Conservation (phyloP, 805 yeast genomes). For the Tetrapisispora taiwanensis region DNA sequence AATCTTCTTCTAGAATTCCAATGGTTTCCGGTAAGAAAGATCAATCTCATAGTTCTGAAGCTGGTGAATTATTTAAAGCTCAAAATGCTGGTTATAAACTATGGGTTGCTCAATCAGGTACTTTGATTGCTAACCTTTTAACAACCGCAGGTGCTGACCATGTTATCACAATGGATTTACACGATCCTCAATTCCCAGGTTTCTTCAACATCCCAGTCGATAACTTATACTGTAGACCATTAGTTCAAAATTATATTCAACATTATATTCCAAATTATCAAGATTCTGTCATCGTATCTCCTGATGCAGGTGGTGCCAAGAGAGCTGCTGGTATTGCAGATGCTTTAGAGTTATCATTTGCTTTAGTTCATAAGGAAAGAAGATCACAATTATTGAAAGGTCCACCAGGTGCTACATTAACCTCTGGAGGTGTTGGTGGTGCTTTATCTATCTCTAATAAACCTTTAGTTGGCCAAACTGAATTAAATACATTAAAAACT, state of each 20-base stretch:
- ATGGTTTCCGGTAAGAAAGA: conserved; percentile 29
- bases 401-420: conserved; percentile 27
- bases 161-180: conserved; percentile 93
- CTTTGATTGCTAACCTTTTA: conserved; percentile 76
- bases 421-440: conserved; percentile 24
- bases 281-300: conserved; percentile 87
- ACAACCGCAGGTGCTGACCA: conserved; percentile 95
- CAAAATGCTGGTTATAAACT: conserved; percentile 67
- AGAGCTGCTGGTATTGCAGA: conserved; percentile 94
- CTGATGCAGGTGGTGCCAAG: conserved; percentile 99
- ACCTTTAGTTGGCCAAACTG: conserved; percentile 12
- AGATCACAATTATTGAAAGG: conserved; percentile 37
- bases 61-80: conserved; percentile 30
- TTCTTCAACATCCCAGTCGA: conserved; percentile 95
- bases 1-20: conserved; percentile 26
- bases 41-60: conserved; percentile 17
- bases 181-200: conserved; percentile 97
- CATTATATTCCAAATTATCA: conserved; percentile 68
- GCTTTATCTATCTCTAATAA: conserved; percentile 15
- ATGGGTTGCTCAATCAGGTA: conserved; percentile 95
- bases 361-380: conserved; percentile 90
- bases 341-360: conserved; percentile 76
- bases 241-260: conserved; percentile 74
- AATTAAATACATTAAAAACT: conserved; percentile 15
- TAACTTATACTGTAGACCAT: conserved; percentile 79